Evolutionary conservation across 1,284 basidiomycete genomes (phyloP), one percentile per base, ranked within the genome.

Genomic region (Microbotryum intermedium): DNA sequence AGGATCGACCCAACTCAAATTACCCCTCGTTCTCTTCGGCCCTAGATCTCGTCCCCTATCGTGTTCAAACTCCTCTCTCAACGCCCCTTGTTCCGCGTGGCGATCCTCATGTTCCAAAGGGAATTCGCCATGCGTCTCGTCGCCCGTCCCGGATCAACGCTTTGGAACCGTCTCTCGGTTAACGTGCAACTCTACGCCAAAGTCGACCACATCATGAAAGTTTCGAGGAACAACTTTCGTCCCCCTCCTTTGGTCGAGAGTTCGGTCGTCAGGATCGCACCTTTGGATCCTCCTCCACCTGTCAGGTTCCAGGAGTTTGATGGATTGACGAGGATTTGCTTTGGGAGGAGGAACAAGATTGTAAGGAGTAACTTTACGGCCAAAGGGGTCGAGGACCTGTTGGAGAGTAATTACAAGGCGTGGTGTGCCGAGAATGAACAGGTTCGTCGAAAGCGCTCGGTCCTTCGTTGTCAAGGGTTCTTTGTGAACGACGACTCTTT

Each of bases 71-170:
- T 98, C 42, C 85, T 98, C 57, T 97, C 94, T 3, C 92, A 97
- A 72, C 87, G 94, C 9, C 94, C 94, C 0, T 80, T 97, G 53
- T 92, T 90, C 74, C 88, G 94, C 39, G 85, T 88, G 64, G 90
- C 91, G 29, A 92, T 98, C 65, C 88, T 98, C 78, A 98, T 98
- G 94, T 98, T 98, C 78, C 94, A 98, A 77, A 87, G 92, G 59
- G 94, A 98, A 75, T 98, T 98, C 72, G 94, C 95, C 0, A 80
- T 94, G 61, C 87, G 95, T 2, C 82, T 99, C 16, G 85, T 91
- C 47, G 95, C 94, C 4, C 80, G 83, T 29, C 91, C 95, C 0
- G 86, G 85, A 3, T 86, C 88, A 10, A 80, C 84, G 28, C 78
- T 97, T 8, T 99, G 95, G 95, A 97, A 92, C 57, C 83, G 94